Percentiles rank a stretch among this genome's conserved stretches.
Conservation (phyloP, 2,329 filamentous ascomycete species). For the Ophiosphaerella narmari region DNA sequence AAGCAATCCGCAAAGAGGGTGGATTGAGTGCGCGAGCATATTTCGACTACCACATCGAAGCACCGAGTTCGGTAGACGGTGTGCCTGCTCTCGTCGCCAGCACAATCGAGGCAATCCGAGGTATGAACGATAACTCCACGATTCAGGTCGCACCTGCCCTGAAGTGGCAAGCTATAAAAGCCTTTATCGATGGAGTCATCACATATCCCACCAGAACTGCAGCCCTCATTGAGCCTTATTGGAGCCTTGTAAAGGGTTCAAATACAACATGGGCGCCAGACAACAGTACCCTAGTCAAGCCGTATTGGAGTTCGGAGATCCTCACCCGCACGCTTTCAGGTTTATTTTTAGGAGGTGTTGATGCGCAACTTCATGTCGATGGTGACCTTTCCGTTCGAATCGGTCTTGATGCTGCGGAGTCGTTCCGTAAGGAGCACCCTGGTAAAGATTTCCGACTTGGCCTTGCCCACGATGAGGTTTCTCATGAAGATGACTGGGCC, state of each 20-base stretch:
- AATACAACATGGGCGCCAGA: conserved; percentile 4
- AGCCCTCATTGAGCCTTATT: conserved; percentile 2
- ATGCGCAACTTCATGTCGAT: conserved; percentile 4
- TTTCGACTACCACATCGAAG: conserved; percentile 5
- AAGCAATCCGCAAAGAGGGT: neutral
- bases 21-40: conserved; percentile 2
- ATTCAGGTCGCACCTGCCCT: neutral
- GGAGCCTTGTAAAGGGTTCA: conserved; percentile 3
- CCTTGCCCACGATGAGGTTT: conserved; percentile 5
- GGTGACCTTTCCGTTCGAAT: conserved; percentile 1
- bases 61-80: neutral
- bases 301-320: conserved; percentile 4
- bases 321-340: neutral
- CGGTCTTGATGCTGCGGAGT: conserved; percentile 3
- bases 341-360: conserved; percentile 1
- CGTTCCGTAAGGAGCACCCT: conserved; percentile 1
- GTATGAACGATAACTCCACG: conserved; percentile 2
- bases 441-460: conserved; percentile 4
- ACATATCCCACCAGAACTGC: conserved; percentile 5
- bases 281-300: neutral
- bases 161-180: conserved; percentile 7
- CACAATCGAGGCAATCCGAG: neutral
- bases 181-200: conserved; percentile 7
- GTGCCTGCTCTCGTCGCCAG: conserved; percentile 4
- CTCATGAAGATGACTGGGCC: conserved; percentile 1